Percentiles rank a stretch among this genome's conserved stretches.
phyloP scores from a whole-genome alignment of 2,329 filamentous ascomycete species.

The Geosmithia flava region DNA sequence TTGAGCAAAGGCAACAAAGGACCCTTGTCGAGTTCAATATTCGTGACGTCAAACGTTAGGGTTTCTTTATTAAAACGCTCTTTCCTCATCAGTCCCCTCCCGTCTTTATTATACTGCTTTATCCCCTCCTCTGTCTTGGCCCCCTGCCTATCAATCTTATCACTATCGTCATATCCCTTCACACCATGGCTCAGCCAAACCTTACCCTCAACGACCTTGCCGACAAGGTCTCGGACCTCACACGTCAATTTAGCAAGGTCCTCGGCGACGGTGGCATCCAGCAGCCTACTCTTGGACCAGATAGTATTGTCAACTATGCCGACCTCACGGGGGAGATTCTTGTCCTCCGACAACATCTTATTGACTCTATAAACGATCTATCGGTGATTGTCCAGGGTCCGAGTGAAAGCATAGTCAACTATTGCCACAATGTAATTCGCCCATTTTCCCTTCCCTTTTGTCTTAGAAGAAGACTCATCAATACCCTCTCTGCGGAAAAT shows the following conservation, averaged over 20 bases:
- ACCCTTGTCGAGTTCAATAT: neutral
- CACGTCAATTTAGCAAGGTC: conserved; percentile 24
- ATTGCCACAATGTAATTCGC: conserved; percentile 21
- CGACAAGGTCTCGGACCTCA: conserved; percentile 29
- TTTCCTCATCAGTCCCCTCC: neutral
- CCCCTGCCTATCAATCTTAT: neutral
- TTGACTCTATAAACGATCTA: conserved; percentile 32
- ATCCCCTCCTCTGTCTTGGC: neutral
- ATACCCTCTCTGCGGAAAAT: neutral
- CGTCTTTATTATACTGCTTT: no score
- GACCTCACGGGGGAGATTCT: conserved; percentile 29
- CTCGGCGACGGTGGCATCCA: conserved; percentile 28
- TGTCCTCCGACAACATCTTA: conserved; percentile 26
- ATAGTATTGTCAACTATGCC: conserved; percentile 28
- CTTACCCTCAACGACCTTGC: conserved; percentile 28
- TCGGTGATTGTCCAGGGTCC: conserved; percentile 32
- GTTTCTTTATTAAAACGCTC: neutral
- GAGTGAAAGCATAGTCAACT: conserved; percentile 35
- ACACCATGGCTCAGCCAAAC: conserved; percentile 15
- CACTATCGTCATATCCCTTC: neutral
- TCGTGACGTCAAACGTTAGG: neutral
- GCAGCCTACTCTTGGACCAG: conserved; percentile 26
- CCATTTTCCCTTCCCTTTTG: neutral
- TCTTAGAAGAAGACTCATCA: neutral
- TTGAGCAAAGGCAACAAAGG: neutral